These are phyloP conservation scores for Omphalotus guepiniiformis DNA, from an alignment of 768 basidiomycete genomes.

Conservation along the genomic window DNA sequence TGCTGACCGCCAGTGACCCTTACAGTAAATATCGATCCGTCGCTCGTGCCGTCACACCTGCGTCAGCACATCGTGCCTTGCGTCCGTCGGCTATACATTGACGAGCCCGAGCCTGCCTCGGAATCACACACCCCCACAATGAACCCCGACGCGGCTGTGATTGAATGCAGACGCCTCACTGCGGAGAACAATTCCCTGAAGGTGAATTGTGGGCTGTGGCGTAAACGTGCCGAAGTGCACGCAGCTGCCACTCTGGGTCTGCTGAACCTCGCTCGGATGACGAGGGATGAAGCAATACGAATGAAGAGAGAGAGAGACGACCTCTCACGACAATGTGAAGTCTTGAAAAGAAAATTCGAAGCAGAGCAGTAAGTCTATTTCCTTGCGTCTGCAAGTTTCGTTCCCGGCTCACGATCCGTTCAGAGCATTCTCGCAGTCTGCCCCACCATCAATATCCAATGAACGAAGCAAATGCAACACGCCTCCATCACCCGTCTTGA, in stretches of 20 bases:
- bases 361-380: slow-evolving; percentile 15
- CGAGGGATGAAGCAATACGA: slow-evolving; percentile 34
- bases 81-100: slow-evolving; percentile 53
- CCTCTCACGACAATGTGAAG: slow-evolving; percentile 29
- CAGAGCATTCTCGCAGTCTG: slow-evolving; percentile 3
- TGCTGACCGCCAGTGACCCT: not conserved
- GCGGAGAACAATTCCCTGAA: slow-evolving; percentile 42
- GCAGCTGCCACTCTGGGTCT: slow-evolving; percentile 44
- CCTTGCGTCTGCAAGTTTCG: not conserved
- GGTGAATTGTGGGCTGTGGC: slow-evolving; percentile 40
- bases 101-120: slow-evolving; percentile 23
- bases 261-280: slow-evolving; percentile 36
- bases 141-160: slow-evolving; percentile 15
- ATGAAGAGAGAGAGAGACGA: slow-evolving; percentile 36
- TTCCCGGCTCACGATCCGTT: not conserved
- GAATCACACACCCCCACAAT: slow-evolving; percentile 14
- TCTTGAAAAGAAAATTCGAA: slow-evolving; percentile 27
- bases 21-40: slow-evolving; percentile 44
- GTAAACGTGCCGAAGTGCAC: slow-evolving; percentile 45
- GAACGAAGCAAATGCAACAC: too few relatives aligned
- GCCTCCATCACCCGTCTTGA: too few relatives aligned
- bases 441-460: too few relatives aligned
- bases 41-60: slow-evolving; percentile 51
- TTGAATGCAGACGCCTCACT: slow-evolving; percentile 36
- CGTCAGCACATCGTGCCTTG: slow-evolving; percentile 54